A percentile compares a stretch with the other conserved stretches of the same genome.
Conservation (phyloP, 2,329 filamentous ascomycete genomes). For the Fusarium anguioides region DNA sequence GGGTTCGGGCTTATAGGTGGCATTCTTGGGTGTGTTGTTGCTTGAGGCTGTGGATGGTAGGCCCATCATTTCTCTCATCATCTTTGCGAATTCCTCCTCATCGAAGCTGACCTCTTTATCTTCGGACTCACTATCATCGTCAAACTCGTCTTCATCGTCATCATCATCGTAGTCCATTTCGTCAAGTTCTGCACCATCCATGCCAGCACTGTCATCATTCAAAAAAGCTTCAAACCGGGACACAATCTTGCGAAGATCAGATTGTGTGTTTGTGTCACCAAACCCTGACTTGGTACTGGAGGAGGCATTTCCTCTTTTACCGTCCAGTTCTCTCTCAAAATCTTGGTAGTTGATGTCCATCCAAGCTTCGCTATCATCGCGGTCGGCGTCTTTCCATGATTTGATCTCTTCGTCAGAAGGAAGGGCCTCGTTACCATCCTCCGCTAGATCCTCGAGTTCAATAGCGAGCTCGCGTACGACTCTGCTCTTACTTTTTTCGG, state of each 20-base stretch:
- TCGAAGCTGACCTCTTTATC: conserved; percentile 83
- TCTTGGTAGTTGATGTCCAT: conserved; percentile 91
- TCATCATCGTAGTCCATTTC: conserved; percentile 77
- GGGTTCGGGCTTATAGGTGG: neutral
- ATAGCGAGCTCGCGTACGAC: conserved; percentile 80
- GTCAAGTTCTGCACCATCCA: conserved; percentile 79
- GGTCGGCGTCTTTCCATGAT: conserved; percentile 69
- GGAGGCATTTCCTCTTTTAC: conserved; percentile 54
- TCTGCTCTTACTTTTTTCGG: conserved; percentile 74
- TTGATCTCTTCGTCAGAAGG: conserved; percentile 80
- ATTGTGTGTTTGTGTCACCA: conserved; percentile 74
- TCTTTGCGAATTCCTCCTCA: conserved; percentile 83
- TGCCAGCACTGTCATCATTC: conserved; percentile 83
- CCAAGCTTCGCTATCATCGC: conserved; percentile 90
- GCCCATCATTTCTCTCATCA: conserved; percentile 95
- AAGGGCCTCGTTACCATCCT: conserved; percentile 73
- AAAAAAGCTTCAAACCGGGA: conserved; percentile 93
- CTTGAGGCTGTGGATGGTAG: conserved; percentile 52
- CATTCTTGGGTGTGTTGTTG: neutral
- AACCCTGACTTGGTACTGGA: conserved; percentile 59
- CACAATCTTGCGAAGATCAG: conserved; percentile 89
- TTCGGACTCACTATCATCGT: conserved; percentile 71
- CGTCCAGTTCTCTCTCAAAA: conserved; percentile 82
- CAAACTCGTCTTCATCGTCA: conserved; percentile 62
- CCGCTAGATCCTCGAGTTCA: conserved; percentile 78